Base-by-base conservation (phyloP, 768 basidiomycete species). In the Imleria badia region DNA sequence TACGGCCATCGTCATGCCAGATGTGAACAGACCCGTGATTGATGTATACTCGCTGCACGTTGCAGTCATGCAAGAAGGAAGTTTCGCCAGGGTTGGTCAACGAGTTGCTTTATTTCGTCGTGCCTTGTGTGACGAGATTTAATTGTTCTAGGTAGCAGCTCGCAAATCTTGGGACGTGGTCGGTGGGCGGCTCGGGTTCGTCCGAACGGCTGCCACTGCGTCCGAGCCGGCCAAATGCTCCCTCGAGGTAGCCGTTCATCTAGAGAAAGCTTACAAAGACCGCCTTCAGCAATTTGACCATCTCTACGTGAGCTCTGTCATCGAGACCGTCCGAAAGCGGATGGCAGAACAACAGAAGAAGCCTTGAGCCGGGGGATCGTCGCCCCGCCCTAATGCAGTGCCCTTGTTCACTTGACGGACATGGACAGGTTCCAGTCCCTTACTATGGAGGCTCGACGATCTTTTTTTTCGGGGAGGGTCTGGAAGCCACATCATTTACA, bases 61-160 rank as follows among this genome's bases (percentile, higher is more conserved):
- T 41, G 62, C 66, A 5, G 60, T 72, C 54, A 72, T 71, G 71
- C 66, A 69, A 46, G 64, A 66, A 55, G 69, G 66, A 45, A 72
- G 64, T 22, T 64, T 60, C 31, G 42, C 59, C 12, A 61, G 66
- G 66, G 68, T 72, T 45, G 11, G 60, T 68, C 35, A 5, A 47
- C 36, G 38, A 52, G 26, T 38, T 51, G 19, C 54, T 55, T 47
- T 14, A 23, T 41, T 45, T 49, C 22, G 30, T 34, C 30, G n/a
- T 44, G 42, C 22, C 11, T 10, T 41, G 38, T 41, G 38, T 52
- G 51, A 44, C 45, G 15, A 51, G 23, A 7, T 38, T 53, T 44
- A 1, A 54, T 59, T 41, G 12, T 54, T n/a, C 14, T 36, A 68
- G 67, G 67, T 68, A 23, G 58, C 40, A 3, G 40, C 48, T 17